Base-by-base conservation (phyloP, 257 asterid species). In the Hygrophila difformis region DNA sequence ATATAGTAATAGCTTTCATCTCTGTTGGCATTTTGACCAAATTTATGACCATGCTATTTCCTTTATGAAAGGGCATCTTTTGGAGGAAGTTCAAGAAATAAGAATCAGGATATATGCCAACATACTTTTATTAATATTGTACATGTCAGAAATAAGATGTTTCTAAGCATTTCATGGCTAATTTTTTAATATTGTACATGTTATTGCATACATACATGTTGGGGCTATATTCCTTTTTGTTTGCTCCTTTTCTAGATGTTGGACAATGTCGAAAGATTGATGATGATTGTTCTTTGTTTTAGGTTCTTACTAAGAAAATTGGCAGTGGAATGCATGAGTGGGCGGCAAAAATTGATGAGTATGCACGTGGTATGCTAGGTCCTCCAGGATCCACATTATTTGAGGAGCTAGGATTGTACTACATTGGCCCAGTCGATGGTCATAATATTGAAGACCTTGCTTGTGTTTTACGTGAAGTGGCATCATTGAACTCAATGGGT, bases 331-430 rank as follows among this genome's bases (percentile, higher is more conserved):
- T 84, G 93, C 72, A 87, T 29, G 95, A 87, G 60, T 87, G 93
- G 97, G 93, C 95, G 14, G 97, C 97, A 66, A 87, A 87, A 70
- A 45, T 87, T 52, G 97, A 87, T 8, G 95, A 87, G 72, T 87
- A 83, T 68, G 93, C 78, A 18, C 87, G 97, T 61, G 97, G 97
- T 50, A 73, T 87, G 79, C 53, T 87, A 56, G 97, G 93, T n/a
- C 97, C 97, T 3, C 58, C 78, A 8, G 97, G 97, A 33, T 83
- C 97, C 29, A 87, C 97, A 61, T 91, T 87, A 39, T 83, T 83
- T 37, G 97, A 87, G 62, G 97, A 87, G 80, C 95, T 87, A 35
- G 97, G 97, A 29, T 62, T 87, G 63, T 87, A 87, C 66, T 87
- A 87, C 55, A 87, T 87, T 51, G 95, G 97, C 52, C 97, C 97